A percentile compares a stretch with the other conserved stretches of the same genome.
Evolutionary conservation across 1,284 basidiomycete species (phyloP).

Genomic region (Trichosporon sp.): DNA sequence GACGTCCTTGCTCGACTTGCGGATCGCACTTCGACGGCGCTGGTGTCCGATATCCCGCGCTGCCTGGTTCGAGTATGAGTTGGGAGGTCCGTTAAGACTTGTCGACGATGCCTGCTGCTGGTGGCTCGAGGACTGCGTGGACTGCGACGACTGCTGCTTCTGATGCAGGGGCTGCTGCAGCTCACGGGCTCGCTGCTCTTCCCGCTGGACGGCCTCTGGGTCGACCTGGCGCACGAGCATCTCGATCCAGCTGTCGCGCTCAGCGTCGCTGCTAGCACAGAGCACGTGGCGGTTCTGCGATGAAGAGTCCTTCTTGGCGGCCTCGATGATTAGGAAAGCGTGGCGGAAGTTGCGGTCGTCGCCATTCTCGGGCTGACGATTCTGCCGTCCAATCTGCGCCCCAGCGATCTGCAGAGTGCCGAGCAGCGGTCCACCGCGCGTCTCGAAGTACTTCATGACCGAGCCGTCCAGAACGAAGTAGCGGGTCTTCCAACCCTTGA

Average conservation of each 20-base stretch:
- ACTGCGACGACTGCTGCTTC: neutral
- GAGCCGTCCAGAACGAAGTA: conserved; percentile 87
- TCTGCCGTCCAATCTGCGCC: conserved; percentile 76
- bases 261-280: conserved; percentile 89
- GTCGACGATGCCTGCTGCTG: neutral
- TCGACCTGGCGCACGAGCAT: conserved; percentile 71
- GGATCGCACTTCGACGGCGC: conserved; percentile 30
- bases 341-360: conserved; percentile 93
- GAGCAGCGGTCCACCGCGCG: conserved; percentile 84
- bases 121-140: neutral
- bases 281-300: conserved; percentile 79
- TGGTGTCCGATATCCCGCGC: conserved; percentile 8
- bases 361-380: conserved; percentile 52
- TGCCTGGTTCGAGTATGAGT: conserved; percentile 1
- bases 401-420: conserved; percentile 80
- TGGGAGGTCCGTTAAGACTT: neutral
- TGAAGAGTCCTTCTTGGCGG: conserved; percentile 54
- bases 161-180: neutral
- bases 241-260: conserved; percentile 91
- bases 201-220: conserved; percentile 37
- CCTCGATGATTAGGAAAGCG: conserved; percentile 93
- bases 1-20: conserved; percentile 58
- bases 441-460: conserved; percentile 85
- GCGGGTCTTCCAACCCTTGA: conserved; percentile 90
- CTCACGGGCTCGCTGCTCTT: conserved; percentile 1